Conservation (phyloP, 2,329 filamentous ascomycete species). For the Colletotrichum musicola region DNA sequence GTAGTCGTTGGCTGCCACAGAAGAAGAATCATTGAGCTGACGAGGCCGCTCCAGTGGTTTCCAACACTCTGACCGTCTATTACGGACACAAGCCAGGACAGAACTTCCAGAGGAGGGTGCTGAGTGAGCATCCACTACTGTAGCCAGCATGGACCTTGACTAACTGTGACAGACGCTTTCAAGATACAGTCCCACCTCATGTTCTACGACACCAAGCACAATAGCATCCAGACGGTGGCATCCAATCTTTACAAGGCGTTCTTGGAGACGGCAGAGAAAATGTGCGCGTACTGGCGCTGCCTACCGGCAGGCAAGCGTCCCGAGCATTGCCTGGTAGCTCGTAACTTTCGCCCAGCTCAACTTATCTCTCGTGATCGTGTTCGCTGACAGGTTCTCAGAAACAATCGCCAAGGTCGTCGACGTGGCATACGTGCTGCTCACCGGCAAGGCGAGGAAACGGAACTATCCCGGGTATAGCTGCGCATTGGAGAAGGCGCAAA, state of each 20-base stretch:
- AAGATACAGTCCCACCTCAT: constrained; percentile 88
- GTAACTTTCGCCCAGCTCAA: constrained; percentile 57
- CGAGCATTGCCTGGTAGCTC: constrained; percentile 69
- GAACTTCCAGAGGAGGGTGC: constrained; percentile 82
- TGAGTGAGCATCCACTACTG: constrained; percentile 63
- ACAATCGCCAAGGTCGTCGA: constrained; percentile 76
- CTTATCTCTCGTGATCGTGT: background rate
- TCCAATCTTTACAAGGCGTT: constrained; percentile 83
- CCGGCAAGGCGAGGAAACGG: constrained; percentile 61
- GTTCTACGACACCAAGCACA: constrained; percentile 85
- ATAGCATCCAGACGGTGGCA: constrained; percentile 76
- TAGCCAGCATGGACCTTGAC: constrained; percentile 29
- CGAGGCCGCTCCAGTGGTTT: constrained; percentile 59
- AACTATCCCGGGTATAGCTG: constrained; percentile 68
- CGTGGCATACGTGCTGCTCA: constrained; percentile 74
- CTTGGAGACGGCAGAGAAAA: constrained; percentile 81
- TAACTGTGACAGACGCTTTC: constrained; percentile 67
- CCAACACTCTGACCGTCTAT: constrained; percentile 84
- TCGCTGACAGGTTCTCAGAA: constrained; percentile 52
- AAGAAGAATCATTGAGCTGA: constrained; percentile 2
- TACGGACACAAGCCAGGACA: constrained; percentile 78
- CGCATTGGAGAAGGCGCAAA: constrained; percentile 70
- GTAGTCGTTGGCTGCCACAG: constrained; percentile 41
- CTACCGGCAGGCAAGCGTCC: constrained; percentile 71
- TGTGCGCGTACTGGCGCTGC: constrained; percentile 71